Conservation (phyloP, 345 rosid species). For the Citrus trifoliata region DNA sequence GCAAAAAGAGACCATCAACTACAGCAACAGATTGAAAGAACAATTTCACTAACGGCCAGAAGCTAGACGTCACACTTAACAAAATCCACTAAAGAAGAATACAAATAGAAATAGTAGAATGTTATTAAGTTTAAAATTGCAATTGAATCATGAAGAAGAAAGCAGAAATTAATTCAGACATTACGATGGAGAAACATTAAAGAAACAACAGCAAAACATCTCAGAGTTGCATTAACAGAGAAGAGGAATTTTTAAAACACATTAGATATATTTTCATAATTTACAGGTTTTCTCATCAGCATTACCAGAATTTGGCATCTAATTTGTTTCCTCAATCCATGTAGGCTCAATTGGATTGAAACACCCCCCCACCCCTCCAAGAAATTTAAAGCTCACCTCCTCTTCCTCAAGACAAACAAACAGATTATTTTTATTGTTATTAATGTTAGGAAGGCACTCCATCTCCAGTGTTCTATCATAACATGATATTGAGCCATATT, state of each 20-base stretch:
- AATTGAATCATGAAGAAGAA: not conserved
- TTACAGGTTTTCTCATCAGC: not conserved
- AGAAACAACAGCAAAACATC: not conserved
- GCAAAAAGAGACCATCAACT: not conserved
- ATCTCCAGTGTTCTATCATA: not conserved
- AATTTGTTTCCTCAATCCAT: not conserved
- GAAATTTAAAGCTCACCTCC: not conserved
- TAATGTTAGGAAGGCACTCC: not conserved
- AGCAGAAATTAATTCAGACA: not conserved
- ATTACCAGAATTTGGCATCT: not conserved
- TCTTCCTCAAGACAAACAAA: not conserved
- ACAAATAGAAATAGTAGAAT: not conserved
- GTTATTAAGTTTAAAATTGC: not conserved
- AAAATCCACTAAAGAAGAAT: not conserved
- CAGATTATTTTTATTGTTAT: not conserved
- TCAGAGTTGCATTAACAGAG: not conserved
- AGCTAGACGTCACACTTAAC: not conserved
- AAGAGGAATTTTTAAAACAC: not conserved
- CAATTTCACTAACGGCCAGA: not conserved
- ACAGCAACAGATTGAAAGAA: not conserved
- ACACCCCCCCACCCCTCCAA: not conserved
- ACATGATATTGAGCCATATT: not conserved
- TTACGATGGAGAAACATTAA: not conserved
- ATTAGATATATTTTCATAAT: not conserved
- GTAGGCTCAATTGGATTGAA: not conserved